Conservation (phyloP, 345 rosid genomes). For the Citrus unshiu region DNA sequence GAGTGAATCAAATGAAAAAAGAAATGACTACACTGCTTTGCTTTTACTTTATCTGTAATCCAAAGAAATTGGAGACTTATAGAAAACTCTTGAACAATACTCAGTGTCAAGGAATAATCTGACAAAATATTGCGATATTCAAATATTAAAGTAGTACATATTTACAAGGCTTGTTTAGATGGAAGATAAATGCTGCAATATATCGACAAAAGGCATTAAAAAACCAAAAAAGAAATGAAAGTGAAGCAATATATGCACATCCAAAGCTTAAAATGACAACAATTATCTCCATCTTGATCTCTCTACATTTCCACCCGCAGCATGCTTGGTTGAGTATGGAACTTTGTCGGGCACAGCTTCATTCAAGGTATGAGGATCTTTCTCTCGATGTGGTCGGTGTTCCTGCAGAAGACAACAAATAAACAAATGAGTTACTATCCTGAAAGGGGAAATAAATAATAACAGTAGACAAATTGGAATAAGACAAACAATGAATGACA, state of each 20-base stretch:
- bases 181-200: slow-evolving; percentile 8
- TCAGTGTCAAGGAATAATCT: background rate
- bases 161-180: slow-evolving; percentile 27
- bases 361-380: slow-evolving; percentile 24
- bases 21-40: background rate
- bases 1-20: background rate
- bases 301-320: slow-evolving; percentile 10
- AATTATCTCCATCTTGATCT: slow-evolving; percentile 31
- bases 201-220: slow-evolving; percentile 1
- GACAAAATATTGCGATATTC: background rate
- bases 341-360: slow-evolving; percentile 10
- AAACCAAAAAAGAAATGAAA: background rate
- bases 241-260: slow-evolving; percentile 23
- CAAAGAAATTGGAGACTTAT: background rate
- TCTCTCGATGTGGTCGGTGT: slow-evolving; percentile 35
- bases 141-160: slow-evolving; percentile 11
- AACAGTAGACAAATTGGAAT: background rate
- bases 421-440: background rate
- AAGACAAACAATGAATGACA: background rate
- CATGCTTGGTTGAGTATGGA: slow-evolving; percentile 17
- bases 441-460: background rate
- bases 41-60: background rate
- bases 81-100: background rate
- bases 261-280: slow-evolving; percentile 8
- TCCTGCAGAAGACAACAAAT: slow-evolving; percentile 34